A percentile compares a stretch with the other conserved stretches of the same genome.
These are phyloP conservation scores for Fusarium nurragi DNA, from an alignment of 2,329 filamentous ascomycete species.

Conservation along the genomic window DNA sequence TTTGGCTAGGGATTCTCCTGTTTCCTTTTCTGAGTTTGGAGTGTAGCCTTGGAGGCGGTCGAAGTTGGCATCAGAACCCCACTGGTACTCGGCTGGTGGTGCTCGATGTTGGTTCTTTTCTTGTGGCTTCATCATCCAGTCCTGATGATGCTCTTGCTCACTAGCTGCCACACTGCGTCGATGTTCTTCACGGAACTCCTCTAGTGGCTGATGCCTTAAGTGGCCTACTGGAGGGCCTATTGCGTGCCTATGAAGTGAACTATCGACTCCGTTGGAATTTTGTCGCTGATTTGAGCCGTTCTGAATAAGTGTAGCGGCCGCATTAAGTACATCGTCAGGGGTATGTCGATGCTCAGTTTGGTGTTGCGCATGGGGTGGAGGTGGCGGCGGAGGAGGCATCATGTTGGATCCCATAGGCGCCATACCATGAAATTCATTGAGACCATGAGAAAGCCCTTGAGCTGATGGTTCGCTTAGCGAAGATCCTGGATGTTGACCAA, in stretches of 20 bases:
- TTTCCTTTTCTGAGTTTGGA: slow-evolving; percentile 65
- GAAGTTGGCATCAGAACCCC: slow-evolving; percentile 76
- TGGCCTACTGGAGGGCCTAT: slow-evolving; percentile 53
- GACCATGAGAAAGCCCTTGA: slow-evolving; percentile 34
- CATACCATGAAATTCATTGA: slow-evolving; percentile 35
- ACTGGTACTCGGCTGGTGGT: slow-evolving; percentile 63
- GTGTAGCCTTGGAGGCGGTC: slow-evolving; percentile 66
- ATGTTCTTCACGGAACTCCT: slow-evolving; percentile 55
- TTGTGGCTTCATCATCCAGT: slow-evolving; percentile 54
- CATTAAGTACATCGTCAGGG: slow-evolving; percentile 64
- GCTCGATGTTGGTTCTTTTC: slow-evolving; percentile 46
- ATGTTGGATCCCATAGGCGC: slow-evolving; percentile 45
- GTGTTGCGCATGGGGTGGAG: slow-evolving; percentile 39
- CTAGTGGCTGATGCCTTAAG: slow-evolving; percentile 54
- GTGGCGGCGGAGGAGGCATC: slow-evolving; percentile 51
- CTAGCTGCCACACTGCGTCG: slow-evolving; percentile 46
- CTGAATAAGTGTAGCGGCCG: slow-evolving; percentile 63
- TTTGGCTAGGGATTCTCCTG: slow-evolving; percentile 65
- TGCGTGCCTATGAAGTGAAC: slow-evolving; percentile 38
- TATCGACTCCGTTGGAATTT: slow-evolving; percentile 41
- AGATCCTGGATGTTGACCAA: slow-evolving; percentile 61
- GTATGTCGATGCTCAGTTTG: slow-evolving; percentile 47
- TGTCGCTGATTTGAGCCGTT: slow-evolving; percentile 50
- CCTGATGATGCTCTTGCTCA: slow-evolving; percentile 52
- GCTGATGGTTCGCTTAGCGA: slow-evolving; percentile 40